Conservation (phyloP, 495 filamentous ascomycete genomes). For the Trichoderma parareesei region DNA sequence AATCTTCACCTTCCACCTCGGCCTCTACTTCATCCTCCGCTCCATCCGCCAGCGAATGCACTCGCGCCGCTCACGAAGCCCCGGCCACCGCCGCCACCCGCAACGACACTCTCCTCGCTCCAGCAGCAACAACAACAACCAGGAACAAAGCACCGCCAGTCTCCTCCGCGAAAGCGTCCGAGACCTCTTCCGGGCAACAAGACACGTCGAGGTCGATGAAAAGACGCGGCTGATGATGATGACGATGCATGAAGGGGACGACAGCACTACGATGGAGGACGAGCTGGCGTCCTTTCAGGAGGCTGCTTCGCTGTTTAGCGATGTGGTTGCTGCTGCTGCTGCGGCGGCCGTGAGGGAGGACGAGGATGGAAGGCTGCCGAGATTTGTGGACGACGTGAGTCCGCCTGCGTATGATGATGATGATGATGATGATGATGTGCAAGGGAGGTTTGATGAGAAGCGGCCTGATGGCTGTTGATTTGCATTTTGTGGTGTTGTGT, state of each 20-base stretch:
- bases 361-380: conserved; percentile 25
- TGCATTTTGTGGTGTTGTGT: not conserved
- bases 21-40: not conserved
- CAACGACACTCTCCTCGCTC: too few relatives aligned
- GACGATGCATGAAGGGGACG: conserved; percentile 18
- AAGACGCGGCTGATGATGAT: conserved; percentile 24
- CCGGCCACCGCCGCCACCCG: not conserved
- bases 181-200: conserved; percentile 15
- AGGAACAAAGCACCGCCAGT: conserved; percentile 22
- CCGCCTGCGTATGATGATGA: not conserved
- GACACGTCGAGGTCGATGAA: conserved; percentile 27
- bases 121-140: conserved; percentile 24
- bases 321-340: conserved; percentile 35
- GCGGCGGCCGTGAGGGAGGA: conserved; percentile 20
- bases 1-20: conserved; percentile 3
- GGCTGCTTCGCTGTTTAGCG: conserved; percentile 33
- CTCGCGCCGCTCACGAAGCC: not conserved
- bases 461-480: not conserved
- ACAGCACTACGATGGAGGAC: conserved; percentile 26
- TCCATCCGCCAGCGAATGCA: conserved; percentile 4
- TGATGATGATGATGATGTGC: not conserved
- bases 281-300: conserved; percentile 40
- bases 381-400: not conserved
- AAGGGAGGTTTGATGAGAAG: not conserved
- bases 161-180: conserved; percentile 11